Conservation (phyloP, 176 grass and related monocot genomes). For the Avena atlantica region DNA sequence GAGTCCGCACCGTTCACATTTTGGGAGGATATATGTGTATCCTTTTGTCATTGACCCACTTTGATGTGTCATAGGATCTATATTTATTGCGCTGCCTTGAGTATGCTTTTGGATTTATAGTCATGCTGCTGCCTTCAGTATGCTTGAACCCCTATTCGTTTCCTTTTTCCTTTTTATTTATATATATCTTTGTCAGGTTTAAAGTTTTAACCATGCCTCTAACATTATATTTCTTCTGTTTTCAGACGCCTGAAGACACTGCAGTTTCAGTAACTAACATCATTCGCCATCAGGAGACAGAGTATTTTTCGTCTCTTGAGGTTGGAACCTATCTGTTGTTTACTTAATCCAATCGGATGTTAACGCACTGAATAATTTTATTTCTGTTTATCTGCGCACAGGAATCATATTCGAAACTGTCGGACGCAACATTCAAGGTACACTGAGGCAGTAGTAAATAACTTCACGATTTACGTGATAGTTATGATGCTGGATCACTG, state of each 20-base stretch:
- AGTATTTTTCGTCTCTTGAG: conserved; percentile 89
- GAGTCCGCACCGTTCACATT: neutral
- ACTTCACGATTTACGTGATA: neutral
- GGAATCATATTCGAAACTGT: conserved; percentile 85
- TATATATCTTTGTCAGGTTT: neutral
- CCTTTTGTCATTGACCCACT: neutral
- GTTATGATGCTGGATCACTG: neutral
- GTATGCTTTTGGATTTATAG: conserved; percentile 28
- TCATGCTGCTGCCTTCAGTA: neutral
- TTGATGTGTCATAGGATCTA: neutral
- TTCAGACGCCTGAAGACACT: conserved; percentile 82
- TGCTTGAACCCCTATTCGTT: neutral
- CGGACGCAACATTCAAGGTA: conserved; percentile 97
- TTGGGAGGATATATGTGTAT: conserved; percentile 1
- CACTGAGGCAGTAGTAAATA: neutral
- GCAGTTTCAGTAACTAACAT: conserved; percentile 69
- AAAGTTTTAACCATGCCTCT: conserved; percentile 23
- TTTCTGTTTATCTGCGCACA: conserved; percentile 44
- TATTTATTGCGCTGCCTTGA: neutral
- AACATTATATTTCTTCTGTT: conserved; percentile 29
- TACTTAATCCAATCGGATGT: conserved; percentile 21
- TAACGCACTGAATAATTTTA: conserved; percentile 25
- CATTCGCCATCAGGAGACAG: conserved; percentile 80
- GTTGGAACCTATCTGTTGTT: conserved; percentile 53
- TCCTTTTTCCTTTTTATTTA: neutral